A percentile compares a stretch with the other conserved stretches of the same genome.
phyloP scores from a whole-genome alignment of 83 land plant species.

The Isoetes engelmannii region DNA sequence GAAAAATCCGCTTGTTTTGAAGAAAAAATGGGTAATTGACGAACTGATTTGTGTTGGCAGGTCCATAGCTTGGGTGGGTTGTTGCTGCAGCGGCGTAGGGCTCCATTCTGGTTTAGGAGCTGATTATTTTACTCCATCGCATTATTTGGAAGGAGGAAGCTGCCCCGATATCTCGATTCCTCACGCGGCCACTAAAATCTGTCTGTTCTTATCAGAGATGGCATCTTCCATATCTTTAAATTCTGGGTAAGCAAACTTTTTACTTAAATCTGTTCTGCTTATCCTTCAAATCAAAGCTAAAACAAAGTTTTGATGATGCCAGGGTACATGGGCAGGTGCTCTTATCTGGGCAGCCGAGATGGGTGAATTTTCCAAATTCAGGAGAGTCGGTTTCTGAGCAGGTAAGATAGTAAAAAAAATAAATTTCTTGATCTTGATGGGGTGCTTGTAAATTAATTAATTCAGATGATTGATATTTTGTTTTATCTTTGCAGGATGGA shows the following conservation, averaged over 20 bases:
- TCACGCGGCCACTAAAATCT: constrained; percentile 1
- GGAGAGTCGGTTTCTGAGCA: constrained; percentile 10
- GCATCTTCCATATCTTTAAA: not conserved
- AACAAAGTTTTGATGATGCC: not conserved
- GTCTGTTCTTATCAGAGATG: not conserved
- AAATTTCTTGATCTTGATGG: not conserved
- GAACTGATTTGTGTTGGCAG: not conserved
- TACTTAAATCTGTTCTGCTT: not conserved
- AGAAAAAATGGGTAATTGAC: not conserved
- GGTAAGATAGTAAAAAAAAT: constrained; percentile 9
- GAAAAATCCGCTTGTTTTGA: not conserved
- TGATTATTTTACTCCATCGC: constrained; percentile 5
- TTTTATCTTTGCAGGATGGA: constrained; percentile 17
- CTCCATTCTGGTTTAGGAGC: not conserved
- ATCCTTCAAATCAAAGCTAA: not conserved
- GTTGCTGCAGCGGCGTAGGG: constrained; percentile 23
- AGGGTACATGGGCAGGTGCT: constrained; percentile 31
- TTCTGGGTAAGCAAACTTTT: constrained; percentile 6
- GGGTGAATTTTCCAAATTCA: constrained; percentile 22
- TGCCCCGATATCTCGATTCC: constrained; percentile 17
- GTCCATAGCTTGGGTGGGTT: constrained; percentile 27
- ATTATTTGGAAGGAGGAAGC: constrained; percentile 3
- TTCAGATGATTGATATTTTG: not conserved
- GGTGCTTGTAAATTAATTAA: not conserved
- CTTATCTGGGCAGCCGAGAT: constrained; percentile 28